Conservation (phyloP, 164 flowering plant species). For the Santalum album region DNA sequence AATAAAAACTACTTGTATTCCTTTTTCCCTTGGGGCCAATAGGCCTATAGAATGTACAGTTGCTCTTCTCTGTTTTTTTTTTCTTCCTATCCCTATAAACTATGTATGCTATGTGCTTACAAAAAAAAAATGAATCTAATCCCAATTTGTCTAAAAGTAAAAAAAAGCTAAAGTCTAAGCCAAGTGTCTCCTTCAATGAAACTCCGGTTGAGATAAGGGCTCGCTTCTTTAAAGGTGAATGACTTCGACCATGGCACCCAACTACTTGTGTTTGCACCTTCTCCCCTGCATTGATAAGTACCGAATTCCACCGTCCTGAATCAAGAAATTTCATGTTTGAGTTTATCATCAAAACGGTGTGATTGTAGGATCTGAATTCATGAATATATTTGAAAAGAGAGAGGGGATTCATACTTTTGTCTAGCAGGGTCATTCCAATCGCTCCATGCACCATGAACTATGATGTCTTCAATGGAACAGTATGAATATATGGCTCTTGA, state of each 20-base stretch:
- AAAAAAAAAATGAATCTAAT: no score
- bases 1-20: no score
- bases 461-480: slow-evolving; percentile 38
- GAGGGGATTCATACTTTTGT: slow-evolving; percentile 38
- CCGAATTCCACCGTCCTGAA: slow-evolving; percentile 66
- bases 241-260: slow-evolving; percentile 66
- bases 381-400: neutral
- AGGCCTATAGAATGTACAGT: no score
- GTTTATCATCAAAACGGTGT: no score
- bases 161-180: slow-evolving; percentile 43
- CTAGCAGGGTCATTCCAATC: slow-evolving; percentile 54
- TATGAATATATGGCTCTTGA: slow-evolving; percentile 53
- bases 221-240: slow-evolving; percentile 37
- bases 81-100: no score
- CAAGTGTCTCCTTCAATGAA: slow-evolving; percentile 65
- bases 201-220: slow-evolving; percentile 33
- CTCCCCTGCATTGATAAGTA: slow-evolving; percentile 60
- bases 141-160: no score
- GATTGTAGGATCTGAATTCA: no score
- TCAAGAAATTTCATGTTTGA: neutral
- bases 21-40: no score
- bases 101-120: no score
- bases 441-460: slow-evolving; percentile 61
- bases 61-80: no score
- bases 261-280: slow-evolving; percentile 44